Base-by-base conservation (phyloP, 106 monocot genomes). In the Platanthera zijinensis region DNA sequence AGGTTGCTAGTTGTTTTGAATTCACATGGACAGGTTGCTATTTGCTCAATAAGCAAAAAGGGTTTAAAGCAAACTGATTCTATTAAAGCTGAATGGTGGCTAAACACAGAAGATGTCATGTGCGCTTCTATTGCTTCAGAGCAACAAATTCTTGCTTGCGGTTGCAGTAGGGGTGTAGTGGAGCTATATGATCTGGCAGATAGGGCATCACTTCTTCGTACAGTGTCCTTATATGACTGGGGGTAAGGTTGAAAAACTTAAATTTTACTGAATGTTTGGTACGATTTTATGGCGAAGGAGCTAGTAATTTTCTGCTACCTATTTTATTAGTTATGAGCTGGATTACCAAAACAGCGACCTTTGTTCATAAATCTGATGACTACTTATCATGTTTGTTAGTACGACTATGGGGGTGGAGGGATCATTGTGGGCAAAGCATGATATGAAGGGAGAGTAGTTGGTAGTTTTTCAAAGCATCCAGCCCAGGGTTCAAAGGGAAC, bases 221-320 rank as follows among this genome's bases (percentile, higher is more conserved):
- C 92, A 8, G 72, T 99, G 54, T 99, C 99, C 57, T 81, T 99
- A 57, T 88, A 88, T 84, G 94, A 99, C 52, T 99, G 99, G 99
- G 99, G 99, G 94, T 99, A 87, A 90, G 89, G 62, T 52, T 69
- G 53, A 15, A 48, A 19, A 61, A 72, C 17, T 19, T 10, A 32
- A 14, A 2, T 13, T 69, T 73, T 13, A 14, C 1, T 48, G 51
- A 47, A 46, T 39, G 11, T 66, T 21, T 47, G 51, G 28, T 71
- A 48, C 48, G 47, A 32, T 9, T 39, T 67, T 39, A 30, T 11
- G 9, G 14, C 1, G 13, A 17, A 47, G 48, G 1, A 13, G 51
- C 6, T 50, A 21, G 8, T 72, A n/a, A 72, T 51, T 72, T 51
- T 2, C 18, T 11, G 8, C 51, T 15, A n/a, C 51, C 8, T 46